Base-by-base conservation (phyloP, 768 basidiomycete species). In the Clitopilus hobsonii region DNA sequence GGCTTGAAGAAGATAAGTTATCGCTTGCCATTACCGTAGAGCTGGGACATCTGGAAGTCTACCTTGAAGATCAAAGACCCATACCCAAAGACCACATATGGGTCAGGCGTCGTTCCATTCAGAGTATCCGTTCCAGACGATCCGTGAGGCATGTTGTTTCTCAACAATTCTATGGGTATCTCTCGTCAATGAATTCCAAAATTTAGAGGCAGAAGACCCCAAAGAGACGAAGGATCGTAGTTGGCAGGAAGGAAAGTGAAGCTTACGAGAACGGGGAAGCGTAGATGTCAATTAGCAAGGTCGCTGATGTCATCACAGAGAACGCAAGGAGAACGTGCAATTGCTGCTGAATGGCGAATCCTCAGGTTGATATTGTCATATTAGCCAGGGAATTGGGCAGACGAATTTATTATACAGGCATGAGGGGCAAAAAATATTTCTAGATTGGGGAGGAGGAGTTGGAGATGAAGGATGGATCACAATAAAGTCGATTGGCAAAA, bases 61-160 rank as follows among this genome's bases (percentile, higher is more conserved):
- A 87, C 93, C 81, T 93, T 95, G 80, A 89, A 96, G 55, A 96
- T 94, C 36, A 97, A 78, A 5, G 91, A 94, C 10, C 94, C 94
- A 61, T 97, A 97, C 26, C 93, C 93, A 61, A 96, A 97, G 11
- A 96, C 89, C 52, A 90, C 76, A 65, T 86, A 94, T 2, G 74
- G 70, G 18, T 51, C 26, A 16, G 26, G 26, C 4, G 49, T 11
- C 5, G 30, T n/a, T n/a, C n/a, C n/a, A 27, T 51, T 27, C 41
- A 20, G 41, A 6, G 18, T n/a, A n/a, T n/a, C n/a, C n/a, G n/a
- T n/a, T n/a, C n/a, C n/a, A n/a, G n/a, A n/a, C n/a, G 41, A 45
- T 45, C 41, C 41, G 22, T 45, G 16, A 18, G 41, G 41, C 41
- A 45, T 45, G n/a, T n/a, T n/a, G n/a, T n/a, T n/a, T 45, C 22